Base-by-base conservation (phyloP, 108 stramenopile genomes). In the Mediolabrus comicus region DNA sequence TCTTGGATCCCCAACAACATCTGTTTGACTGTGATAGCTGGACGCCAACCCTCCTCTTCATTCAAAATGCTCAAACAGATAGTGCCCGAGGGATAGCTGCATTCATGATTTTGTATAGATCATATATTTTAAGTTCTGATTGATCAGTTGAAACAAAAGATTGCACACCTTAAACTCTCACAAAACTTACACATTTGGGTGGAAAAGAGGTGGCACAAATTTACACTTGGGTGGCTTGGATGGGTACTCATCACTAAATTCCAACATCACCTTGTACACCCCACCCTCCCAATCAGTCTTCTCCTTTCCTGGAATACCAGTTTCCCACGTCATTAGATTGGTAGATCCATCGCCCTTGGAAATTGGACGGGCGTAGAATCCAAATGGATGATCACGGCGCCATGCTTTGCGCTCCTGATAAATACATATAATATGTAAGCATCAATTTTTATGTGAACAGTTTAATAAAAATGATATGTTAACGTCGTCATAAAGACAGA, bases 41-140 rank as follows among this genome's bases (percentile, higher is more conserved):
- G 99, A 65, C 97, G 86, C 99, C 99, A 99, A 13, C 92, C 99
- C 71, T 99, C 95, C 73, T 98, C 99, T 74, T 98, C 99, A 62
- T 98, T 97, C 31, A 99, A 69, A 70, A 99, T 98, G 65, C 88
- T 91, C 16, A 99, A 83, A 77, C 98, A 99, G 65, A 99, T 94
- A 12, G 98, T 99, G n/a, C 98, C 98, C 36, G 79, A 89, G 1
- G 94, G 93, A 79, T 96, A 94, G 25, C 92, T 90, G 54, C 86
- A 83, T 22, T 82, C 85, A 76, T 26, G 52, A 28, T 56, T 28
- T 16, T 30, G 7, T 30, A n/a, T 39, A 56, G 12, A 56, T 13
- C 10, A 56, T 13, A 27, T 60, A 30, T 30, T 30, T 13, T 30
- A 7, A 60, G 14, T 8, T 7, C 8, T n/a, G 14, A 51, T 43